A percentile compares a stretch with the other conserved stretches of the same genome.
Conservation (phyloP, 768 basidiomycete species). For the Pulveroboletus ravenelii region DNA sequence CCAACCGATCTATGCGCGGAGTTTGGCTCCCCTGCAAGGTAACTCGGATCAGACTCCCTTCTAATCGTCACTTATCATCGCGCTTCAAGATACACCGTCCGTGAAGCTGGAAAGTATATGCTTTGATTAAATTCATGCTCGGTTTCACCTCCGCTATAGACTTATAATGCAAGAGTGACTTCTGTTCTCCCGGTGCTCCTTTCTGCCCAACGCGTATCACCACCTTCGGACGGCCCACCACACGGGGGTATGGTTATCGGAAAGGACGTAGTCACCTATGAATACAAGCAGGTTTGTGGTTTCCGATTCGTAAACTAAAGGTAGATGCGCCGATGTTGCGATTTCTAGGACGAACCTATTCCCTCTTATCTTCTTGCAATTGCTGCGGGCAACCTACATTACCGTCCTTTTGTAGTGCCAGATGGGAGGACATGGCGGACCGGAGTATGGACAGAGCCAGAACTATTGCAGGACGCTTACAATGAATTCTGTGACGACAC, state of each 20-base stretch:
- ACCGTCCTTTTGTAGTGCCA: conserved; percentile 56
- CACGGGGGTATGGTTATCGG: conserved; percentile 75
- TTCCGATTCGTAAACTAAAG: background rate
- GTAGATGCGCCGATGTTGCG: background rate
- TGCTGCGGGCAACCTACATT: conserved; percentile 77
- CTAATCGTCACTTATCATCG: background rate
- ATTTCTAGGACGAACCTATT: conserved; percentile 69
- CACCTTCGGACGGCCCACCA: conserved; percentile 61
- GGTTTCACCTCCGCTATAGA: conserved; percentile 37
- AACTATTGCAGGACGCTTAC: conserved; percentile 66
- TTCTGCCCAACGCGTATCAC: conserved; percentile 77
- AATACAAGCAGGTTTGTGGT: conserved; percentile 66
- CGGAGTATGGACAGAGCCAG: conserved; percentile 91
- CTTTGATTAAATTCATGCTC: background rate
- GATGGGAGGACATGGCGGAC: conserved; percentile 70
- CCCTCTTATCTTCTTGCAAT: conserved; percentile 93
- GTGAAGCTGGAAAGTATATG: conserved; percentile 69
- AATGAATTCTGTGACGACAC: conserved; percentile 92
- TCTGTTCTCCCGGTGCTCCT: conserved; percentile 84
- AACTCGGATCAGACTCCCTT: background rate
- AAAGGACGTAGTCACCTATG: conserved; percentile 67
- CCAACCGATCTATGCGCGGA: conserved; percentile 86
- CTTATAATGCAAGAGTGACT: conserved; percentile 75
- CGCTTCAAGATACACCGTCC: conserved; percentile 66
- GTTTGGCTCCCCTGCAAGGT: conserved; percentile 79